Evolutionary conservation across 495 filamentous ascomycete species (phyloP), one percentile per base, ranked within the genome.

Genomic region (Penicillium daleae): DNA sequence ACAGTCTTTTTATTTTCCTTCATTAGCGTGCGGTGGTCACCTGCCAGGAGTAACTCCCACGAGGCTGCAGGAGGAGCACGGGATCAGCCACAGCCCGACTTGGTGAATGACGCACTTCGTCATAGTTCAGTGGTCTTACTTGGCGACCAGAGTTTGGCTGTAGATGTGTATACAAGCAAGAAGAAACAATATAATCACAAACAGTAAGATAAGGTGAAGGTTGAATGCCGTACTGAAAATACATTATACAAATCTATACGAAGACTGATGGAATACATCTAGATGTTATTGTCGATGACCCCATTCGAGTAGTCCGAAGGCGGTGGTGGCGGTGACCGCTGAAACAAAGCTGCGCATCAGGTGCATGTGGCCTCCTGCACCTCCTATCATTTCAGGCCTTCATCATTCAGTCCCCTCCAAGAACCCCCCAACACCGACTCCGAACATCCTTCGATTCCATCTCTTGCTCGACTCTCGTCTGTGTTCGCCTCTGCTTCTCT

Each of bases 351-450:
- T 73, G 70, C 70, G 46, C 70, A 67, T 73, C 68, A 69, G 70
- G 70, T 71, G 65, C 65, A 26, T 65, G 50, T 73, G 70, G 46
- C 59, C 64, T 53, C 70, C 70, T 73, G 68, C 68, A 73, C 70
- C 70, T 73, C 70, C 70, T 73, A 73, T 73, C 70, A 73, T 73
- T 73, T 73, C 70, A 73, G 70, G 70, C 70, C 51, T 60, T 64
- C 64, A 67, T 70, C 67, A 66, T 66, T 62, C 60, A 64, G 59
- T 66, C 59, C 64, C 64, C 67, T 67, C 64, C 61, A 63, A 55
- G 33, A 39, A 31, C 27, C 49, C 49, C 49, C 51, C 63, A 60
- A 57, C 53, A 55, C 51, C 39, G 44, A 56, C 53, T 12, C 51
- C 54, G 33, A 29, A 42, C 54, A 42, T 56, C 31, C 31, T 53